These are phyloP conservation scores for Nymphaea colorata DNA, from an alignment of 164 flowering plant genomes.

Conservation along the genomic window DNA sequence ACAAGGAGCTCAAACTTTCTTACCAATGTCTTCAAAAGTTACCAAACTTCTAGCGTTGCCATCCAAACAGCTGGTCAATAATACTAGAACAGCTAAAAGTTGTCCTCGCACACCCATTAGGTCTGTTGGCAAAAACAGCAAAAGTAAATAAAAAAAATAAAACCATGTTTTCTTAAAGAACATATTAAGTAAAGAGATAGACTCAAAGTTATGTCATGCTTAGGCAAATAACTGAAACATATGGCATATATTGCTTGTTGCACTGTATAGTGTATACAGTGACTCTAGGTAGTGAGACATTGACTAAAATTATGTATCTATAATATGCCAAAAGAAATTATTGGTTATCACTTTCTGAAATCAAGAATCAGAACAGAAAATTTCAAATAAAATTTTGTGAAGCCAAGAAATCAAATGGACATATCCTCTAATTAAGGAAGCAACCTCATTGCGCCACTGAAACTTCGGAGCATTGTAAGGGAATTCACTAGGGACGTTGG, in stretches of 20 bases:
- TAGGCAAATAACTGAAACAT: background rate
- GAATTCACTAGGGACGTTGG: no score
- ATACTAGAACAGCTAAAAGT: conserved; percentile 30
- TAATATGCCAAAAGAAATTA: no score
- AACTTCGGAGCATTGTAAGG: no score
- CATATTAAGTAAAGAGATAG: background rate
- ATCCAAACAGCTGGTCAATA: conserved; percentile 30
- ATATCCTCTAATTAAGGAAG: no score
- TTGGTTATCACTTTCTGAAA: no score
- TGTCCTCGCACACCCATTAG: conserved; percentile 44
- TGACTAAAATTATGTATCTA: no score
- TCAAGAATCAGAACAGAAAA: no score
- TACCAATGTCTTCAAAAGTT: conserved; percentile 18
- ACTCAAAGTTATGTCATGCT: background rate
- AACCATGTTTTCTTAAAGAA: background rate
- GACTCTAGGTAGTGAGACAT: no score
- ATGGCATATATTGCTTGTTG: background rate
- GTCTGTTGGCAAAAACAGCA: conserved; percentile 18
- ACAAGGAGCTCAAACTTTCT: background rate
- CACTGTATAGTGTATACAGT: background rate
- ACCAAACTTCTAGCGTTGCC: conserved; percentile 30
- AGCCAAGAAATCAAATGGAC: no score
- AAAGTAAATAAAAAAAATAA: background rate
- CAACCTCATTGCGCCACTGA: no score
- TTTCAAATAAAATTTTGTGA: no score